Evolutionary conservation across 305 asterid species (phyloP).

Genomic region (Rubia balearica): DNA sequence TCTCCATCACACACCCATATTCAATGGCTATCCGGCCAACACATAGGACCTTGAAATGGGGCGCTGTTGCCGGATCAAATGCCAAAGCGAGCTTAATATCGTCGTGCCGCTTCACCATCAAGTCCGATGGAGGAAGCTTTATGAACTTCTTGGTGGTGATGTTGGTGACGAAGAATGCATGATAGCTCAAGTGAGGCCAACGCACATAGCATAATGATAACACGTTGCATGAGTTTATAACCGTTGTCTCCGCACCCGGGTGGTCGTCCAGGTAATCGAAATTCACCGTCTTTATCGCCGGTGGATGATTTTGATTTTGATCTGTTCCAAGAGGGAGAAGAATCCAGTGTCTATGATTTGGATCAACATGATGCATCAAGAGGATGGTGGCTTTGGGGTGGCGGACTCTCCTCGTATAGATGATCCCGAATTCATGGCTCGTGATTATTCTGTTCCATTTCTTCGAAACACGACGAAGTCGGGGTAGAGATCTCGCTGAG

Average conservation of each 20-base stretch:
- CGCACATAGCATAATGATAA: neutral
- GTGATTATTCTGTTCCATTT: conserved; percentile 5
- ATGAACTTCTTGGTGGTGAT: conserved; percentile 1
- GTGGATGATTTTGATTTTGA: neutral
- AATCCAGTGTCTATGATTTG: neutral
- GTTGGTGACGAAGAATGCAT: conserved; percentile 4
- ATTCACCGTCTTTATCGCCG: neutral
- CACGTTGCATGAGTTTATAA: conserved; percentile 6
- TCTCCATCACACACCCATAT: neutral
- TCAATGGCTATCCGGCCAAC: neutral
- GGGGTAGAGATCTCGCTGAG: conserved; percentile 6
- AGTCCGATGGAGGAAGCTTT: neutral
- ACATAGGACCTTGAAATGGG: conserved; percentile 13
- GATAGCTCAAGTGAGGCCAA: neutral
- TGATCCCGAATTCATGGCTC: neutral
- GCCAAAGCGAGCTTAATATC: conserved; percentile 6
- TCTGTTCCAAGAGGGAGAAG: neutral
- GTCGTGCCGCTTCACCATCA: neutral
- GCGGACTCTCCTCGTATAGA: conserved; percentile 2
- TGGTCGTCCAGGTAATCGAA: conserved; percentile 1
- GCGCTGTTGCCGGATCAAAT: conserved; percentile 14
- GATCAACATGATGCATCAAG: neutral
- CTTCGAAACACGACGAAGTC: conserved; percentile 5
- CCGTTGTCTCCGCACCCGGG: neutral
- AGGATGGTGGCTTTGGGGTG: neutral